Evolutionary conservation across 1,139 yeast genomes (phyloP), one percentile per base, ranked within the genome.

Genomic region (Torulaspora pretoriensis): DNA sequence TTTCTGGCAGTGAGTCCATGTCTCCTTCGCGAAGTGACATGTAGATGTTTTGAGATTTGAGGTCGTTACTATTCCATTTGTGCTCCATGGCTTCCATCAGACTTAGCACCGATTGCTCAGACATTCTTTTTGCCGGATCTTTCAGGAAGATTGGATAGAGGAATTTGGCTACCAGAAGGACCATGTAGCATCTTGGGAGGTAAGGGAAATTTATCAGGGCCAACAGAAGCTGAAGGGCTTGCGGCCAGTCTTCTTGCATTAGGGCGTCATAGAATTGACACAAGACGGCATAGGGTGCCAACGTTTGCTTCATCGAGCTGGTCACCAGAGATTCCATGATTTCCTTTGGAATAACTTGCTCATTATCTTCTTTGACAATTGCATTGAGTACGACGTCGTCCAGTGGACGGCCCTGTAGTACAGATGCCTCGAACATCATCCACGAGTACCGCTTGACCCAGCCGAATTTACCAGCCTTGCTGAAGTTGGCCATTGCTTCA

Each of bases 261-360:
- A 57, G 66, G 47, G 41, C 59, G 16, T 65, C 61, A 61, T 73
- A 74, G 53, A 73, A 80, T 50, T 74, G 77, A 45, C 68, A 71
- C 38, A 84, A 66, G 0, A 83, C 82, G 0, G 87, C 90, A 59
- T 82, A 83, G 24, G 94, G 94, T 0, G 92, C 70, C 40, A 84
- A 64, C 36, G 84, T 75, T 62, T 83, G 89, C 52, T 79, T 76
- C 49, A 84, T 74, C 1, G 77, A 70, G 1, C 85, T 80, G 28
- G 82, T 75, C 22, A 69, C 55, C 24, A 61, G 48, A 38, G 51
- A 54, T 22, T 55, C 49, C 31, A 61, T 17, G 7, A 62, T 43
- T 25, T 59, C 62, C 29, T 51, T 49, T 19, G 70, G 57, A 4
- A 61, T 54, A 16, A 57, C 50, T 6, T 55, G 40, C 32, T 58